Evolutionary conservation across 2,329 filamentous ascomycete species (phyloP), one percentile per base, ranked within the genome.

Genomic region (Acrocalymma vagum): DNA sequence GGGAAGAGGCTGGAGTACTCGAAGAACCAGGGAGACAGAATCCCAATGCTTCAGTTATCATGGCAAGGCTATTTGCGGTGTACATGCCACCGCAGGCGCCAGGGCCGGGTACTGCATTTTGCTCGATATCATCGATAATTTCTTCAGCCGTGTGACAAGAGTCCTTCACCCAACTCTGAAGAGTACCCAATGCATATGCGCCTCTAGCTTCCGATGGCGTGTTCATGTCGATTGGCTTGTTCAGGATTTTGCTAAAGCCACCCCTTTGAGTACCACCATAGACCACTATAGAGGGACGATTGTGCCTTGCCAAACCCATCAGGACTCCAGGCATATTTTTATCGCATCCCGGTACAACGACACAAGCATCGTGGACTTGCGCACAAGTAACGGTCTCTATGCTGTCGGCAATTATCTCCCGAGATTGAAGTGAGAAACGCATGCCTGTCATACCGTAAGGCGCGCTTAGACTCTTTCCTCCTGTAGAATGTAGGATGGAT

Each of bases 311-410:
- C 62, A 93, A 90, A 1, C 87, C 90, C 85, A 95, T 95, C 50
- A 92, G 77, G 9, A 88, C 86, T 48, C 91, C 90, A 0, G 91
- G 91, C 92, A 96, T 96, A 70, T 96, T 96, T 80, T 96, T 96
- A 74, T 96, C 91, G 69, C 91, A 96, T 7, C 91, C 91, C 0
- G 91, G 90, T 56, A 96, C 92, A 27, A 88, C 84, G 65, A 96
- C 91, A 68, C 91, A 94, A 45, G 90, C 92, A 67, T 96, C 92
- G 70, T 96, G 90, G 55, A 87, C 87, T 67, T 95, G 90, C 4
- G 88, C 91, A 66, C 87, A 91, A 1, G 90, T 95, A 22, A 95
- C 88, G 3, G 88, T 90, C 74, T 96, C 91, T 60, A 96, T 90
- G 55, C 86, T 90, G 72, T 96, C 91, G 50, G 91, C 91, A 52